Base-by-base conservation (phyloP, 2,329 filamentous ascomycete genomes). In the Diaporthe citrichinensis region DNA sequence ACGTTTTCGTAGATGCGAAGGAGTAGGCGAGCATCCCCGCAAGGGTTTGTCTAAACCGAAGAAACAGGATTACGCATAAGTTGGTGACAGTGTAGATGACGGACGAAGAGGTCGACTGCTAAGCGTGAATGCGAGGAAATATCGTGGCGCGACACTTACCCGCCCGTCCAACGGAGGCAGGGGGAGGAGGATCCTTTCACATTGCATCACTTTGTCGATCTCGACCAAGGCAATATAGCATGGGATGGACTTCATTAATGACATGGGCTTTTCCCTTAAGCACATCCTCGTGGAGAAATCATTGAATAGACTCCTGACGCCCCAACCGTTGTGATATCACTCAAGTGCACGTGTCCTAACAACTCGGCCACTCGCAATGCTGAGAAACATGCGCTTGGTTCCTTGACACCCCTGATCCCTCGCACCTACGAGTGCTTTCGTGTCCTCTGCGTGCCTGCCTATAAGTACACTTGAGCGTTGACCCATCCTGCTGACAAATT, bases 1-100 rank as follows among this genome's bases (percentile, higher is more conserved):
- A 86, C 59, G 80, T 81, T 20, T 87, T 87, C 77, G 84, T 85
- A 69, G 85, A 87, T 69, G 84, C 85, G 14, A 78, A 82, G 46
- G 81, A 80, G 71, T 84, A 74, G 71, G 34, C 65, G 34, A 55
- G 49, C 49, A 69, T 39, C 17, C 3, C 28, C 34, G 8, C 44
- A 68, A 34, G 12, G 44, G 14, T 31, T 51, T 49, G n/a, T 15
- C 34, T 14, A 28, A 41, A 14, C 15, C n/a, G 23, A n/a, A 2
- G 34, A 39, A 28, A 41, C 9, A 17, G 46, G 34, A 12, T 4
- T 55, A 39, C 12, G 6, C 46, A 20, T 36, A 15, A 39, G 28
- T n/a, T 31, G 25, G 67, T 44, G 49, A n/a, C 25, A 67, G 55
- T 36, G 49, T 73, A 76, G 53, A 73, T n/a, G 28, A 73, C 10